A percentile compares a stretch with the other conserved stretches of the same genome.
phyloP scores from a whole-genome alignment of 108 stramenopile species.

The Conticribra weissflogii region DNA sequence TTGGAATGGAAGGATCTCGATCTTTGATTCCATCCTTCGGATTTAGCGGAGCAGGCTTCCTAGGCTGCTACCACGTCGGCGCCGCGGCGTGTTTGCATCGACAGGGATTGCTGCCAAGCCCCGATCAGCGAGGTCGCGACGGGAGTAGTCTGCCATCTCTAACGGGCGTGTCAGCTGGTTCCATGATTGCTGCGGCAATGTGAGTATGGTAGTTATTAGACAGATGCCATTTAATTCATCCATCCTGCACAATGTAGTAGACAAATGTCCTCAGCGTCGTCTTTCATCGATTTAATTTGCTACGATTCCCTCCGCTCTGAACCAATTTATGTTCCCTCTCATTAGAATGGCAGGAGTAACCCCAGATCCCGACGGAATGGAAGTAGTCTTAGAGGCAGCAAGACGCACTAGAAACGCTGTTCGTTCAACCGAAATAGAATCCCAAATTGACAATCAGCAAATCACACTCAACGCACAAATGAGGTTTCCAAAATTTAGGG shows the following conservation, averaged over 20 bases:
- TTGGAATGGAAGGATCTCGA: too few species aligned
- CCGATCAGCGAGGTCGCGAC: constrained; percentile 6
- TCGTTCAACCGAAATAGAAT: background rate
- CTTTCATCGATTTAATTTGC: too few species aligned
- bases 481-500: constrained; percentile 1
- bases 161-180: constrained; percentile 70
- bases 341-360: constrained; percentile 49
- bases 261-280: too few species aligned
- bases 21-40: constrained; percentile 44
- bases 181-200: constrained; percentile 56
- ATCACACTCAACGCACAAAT: too few species aligned
- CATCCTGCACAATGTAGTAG: too few species aligned
- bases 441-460: constrained; percentile 2
- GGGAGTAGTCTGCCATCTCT: constrained; percentile 16
- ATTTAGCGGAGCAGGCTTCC: constrained; percentile 71
- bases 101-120: constrained; percentile 45
- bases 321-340: too few species aligned
- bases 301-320: too few species aligned
- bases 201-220: too few species aligned
- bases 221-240: too few species aligned
- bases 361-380: constrained; percentile 65
- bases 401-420: constrained; percentile 43
- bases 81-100: constrained; percentile 52
- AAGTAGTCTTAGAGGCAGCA: constrained; percentile 48
- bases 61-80: constrained; percentile 70